Conservation (phyloP, 2,329 filamentous ascomycete species). For the Fulvia fulva region DNA sequence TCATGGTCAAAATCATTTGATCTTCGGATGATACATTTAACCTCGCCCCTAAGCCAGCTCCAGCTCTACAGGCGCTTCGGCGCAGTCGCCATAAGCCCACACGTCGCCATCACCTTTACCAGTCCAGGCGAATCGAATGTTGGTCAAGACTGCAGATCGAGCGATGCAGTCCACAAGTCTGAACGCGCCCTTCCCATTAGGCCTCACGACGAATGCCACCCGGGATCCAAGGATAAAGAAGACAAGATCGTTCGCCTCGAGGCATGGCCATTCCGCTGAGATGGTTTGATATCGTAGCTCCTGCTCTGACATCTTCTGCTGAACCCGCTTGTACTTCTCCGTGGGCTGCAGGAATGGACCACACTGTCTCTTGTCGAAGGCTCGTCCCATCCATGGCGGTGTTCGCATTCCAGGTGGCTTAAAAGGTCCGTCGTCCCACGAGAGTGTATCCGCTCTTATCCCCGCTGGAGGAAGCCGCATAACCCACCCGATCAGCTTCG, state of each 20-base stretch:
- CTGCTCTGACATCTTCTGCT: background rate
- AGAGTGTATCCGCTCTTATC: background rate
- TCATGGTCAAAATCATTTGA: background rate
- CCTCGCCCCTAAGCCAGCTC: too few relatives aligned
- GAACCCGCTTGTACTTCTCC: background rate
- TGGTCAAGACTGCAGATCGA: background rate
- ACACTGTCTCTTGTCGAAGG: background rate
- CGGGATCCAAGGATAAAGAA: background rate
- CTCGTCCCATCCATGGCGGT: background rate
- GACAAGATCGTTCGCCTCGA: background rate
- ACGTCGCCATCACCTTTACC: background rate
- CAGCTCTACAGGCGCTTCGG: background rate
- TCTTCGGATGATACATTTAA: background rate
- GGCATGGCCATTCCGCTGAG: background rate
- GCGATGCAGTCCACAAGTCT: background rate
- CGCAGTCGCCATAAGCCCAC: background rate
- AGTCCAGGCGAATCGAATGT: background rate
- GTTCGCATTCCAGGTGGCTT: background rate
- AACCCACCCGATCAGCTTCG: background rate
- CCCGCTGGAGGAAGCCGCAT: background rate
- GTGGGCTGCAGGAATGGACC: background rate
- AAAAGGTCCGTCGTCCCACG: background rate
- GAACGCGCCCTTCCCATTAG: background rate
- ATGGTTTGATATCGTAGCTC: background rate
- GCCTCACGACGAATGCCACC: background rate